Evolutionary conservation across 768 basidiomycete genomes (phyloP).

Genomic region (Macrolepiota albuminosa): DNA sequence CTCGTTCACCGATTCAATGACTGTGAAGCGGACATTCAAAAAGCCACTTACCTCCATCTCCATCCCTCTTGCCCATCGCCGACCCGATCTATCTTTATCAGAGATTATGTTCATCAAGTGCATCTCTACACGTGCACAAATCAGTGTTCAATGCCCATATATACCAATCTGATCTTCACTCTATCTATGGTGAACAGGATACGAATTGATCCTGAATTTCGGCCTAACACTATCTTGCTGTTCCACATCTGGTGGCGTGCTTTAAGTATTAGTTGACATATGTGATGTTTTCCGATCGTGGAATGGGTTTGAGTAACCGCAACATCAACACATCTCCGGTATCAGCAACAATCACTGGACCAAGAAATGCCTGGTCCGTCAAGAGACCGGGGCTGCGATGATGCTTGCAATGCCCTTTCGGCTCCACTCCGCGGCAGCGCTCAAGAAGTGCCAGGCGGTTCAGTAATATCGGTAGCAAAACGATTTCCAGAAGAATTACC

Average conservation of each 20-base stretch:
- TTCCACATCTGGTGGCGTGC: too few relatives aligned
- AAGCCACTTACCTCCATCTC: background rate
- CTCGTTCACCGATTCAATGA: conserved; percentile 8
- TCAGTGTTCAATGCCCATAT: background rate
- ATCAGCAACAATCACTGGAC: background rate
- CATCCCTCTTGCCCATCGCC: background rate
- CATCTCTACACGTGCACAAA: background rate
- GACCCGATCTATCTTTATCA: background rate
- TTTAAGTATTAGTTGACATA: background rate
- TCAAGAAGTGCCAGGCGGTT: background rate
- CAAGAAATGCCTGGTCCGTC: background rate
- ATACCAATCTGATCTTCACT: background rate
- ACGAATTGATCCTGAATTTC: background rate
- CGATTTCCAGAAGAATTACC: background rate
- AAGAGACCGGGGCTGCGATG: background rate
- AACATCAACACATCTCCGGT: background rate
- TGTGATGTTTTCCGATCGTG: background rate
- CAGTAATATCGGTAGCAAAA: background rate
- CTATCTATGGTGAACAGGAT: background rate
- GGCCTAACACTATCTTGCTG: background rate
- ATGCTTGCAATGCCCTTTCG: background rate
- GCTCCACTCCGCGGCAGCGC: background rate
- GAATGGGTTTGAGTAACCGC: background rate
- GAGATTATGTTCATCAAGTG: background rate
- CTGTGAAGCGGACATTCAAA: conserved; percentile 2